phyloP scores from a whole-genome alignment of 495 filamentous ascomycete species.

The Tuber calosporum region DNA sequence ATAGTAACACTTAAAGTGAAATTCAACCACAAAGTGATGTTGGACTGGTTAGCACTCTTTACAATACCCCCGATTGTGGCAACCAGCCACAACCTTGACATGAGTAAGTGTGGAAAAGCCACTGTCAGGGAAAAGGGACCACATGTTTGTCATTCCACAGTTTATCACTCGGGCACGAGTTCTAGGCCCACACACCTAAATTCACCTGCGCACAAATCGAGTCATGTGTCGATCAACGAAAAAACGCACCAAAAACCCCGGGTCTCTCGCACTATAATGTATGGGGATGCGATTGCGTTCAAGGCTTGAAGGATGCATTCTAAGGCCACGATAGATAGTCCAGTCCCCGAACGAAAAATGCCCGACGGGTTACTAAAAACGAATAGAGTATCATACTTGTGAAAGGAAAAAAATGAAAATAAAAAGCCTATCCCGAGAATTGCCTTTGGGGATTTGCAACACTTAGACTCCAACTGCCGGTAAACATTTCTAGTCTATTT shows the following conservation, averaged over 20 bases:
- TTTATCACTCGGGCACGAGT: not conserved
- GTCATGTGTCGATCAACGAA: too few relatives aligned
- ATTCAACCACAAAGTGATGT: too few relatives aligned
- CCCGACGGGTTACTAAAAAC: not conserved
- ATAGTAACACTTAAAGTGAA: too few relatives aligned
- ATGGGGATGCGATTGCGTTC: not conserved
- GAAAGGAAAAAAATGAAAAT: not conserved
- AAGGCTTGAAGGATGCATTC: not conserved
- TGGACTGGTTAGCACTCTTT: too few relatives aligned
- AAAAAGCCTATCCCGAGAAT: not conserved
- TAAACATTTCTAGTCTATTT: slow-evolving; percentile 47
- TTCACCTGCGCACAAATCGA: too few relatives aligned
- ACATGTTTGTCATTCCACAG: too few relatives aligned
- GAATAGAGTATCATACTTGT: not conserved
- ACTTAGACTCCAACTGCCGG: not conserved
- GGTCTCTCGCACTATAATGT: too few relatives aligned
- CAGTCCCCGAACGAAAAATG: not conserved
- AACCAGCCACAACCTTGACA: too few relatives aligned
- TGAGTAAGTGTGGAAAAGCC: not conserved
- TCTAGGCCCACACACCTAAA: not conserved
- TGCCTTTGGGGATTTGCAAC: not conserved
- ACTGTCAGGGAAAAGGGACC: not conserved
- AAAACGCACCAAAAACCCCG: too few relatives aligned
- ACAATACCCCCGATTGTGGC: too few relatives aligned
- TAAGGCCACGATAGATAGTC: not conserved